Conservation (phyloP, 2,329 filamentous ascomycete species). For the Phaeosphaeriaceae sp. region DNA sequence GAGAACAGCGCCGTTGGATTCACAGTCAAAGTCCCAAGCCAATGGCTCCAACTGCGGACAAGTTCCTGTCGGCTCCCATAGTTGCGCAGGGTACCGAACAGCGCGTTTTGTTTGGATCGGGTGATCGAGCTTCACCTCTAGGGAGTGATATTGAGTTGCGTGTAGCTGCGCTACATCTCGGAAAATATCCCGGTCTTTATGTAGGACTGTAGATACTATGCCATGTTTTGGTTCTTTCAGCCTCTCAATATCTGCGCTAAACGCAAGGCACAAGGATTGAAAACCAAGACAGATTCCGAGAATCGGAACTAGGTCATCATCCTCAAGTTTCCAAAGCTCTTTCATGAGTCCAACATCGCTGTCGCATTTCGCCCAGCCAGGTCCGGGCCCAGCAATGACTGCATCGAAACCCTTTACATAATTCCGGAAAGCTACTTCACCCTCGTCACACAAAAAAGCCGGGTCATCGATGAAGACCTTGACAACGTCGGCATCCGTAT, state of each 20-base stretch:
- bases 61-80: constrained; percentile 48
- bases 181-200: constrained; percentile 70
- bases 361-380: constrained; percentile 75
- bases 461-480: constrained; percentile 71
- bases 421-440: constrained; percentile 46
- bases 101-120: constrained; percentile 31
- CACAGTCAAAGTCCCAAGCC: constrained; percentile 56
- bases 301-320: constrained; percentile 70
- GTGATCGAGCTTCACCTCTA: constrained; percentile 56
- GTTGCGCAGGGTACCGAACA: constrained; percentile 46
- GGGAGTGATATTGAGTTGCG: constrained; percentile 79
- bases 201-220: constrained; percentile 73
- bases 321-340: constrained; percentile 72
- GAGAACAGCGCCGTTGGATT: constrained; percentile 64
- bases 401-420: constrained; percentile 73
- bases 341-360: constrained; percentile 84
- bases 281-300: constrained; percentile 91
- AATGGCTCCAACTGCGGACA: constrained; percentile 52
- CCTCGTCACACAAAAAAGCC: constrained; percentile 4
- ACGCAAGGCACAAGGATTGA: constrained; percentile 75
- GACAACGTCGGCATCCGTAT: constrained; percentile 70
- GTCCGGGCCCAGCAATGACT: constrained; percentile 88
- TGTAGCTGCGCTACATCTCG: constrained; percentile 63
- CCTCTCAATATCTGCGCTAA: constrained; percentile 70
- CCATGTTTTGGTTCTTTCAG: constrained; percentile 81